Evolutionary conservation across 495 filamentous ascomycete species (phyloP), one percentile per base, ranked within the genome.

Genomic region (Tuber magnatum): DNA sequence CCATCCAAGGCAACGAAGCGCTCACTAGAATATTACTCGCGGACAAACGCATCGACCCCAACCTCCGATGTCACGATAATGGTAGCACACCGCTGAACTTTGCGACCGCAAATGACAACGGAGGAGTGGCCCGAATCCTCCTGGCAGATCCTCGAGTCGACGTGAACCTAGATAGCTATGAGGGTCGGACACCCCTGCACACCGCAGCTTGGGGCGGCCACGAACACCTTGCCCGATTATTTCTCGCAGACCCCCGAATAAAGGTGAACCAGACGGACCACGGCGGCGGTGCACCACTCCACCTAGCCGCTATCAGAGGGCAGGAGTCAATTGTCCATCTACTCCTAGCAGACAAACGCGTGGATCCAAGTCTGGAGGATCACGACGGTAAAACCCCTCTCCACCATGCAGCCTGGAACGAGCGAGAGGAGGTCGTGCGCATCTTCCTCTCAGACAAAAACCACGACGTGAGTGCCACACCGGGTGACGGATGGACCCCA

Each of bases 1-100:
- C 70, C 38, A 56, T 75, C 70, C 38, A 51, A 16, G 74, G 74
- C 9, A 75, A 75, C 14, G 38, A 38, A n/a, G 9, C 18, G 28
- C 41, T 68, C 39, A 38, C 74, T 38, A 38, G 70, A 48, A 35
- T 43, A 38, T 46, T 76, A 41, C 46, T 76, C 14, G 28, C 56
- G 4, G 56, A 65, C 56, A 65, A 65, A 35, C 56, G 56, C 12
- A 65, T 65, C 28, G 56, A 65, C 14, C 56, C 56, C 2, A 65
- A 65, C 28, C 56, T 18, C 56, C 56, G 14, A 35, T 28, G 56
- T 14, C 28, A 65, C 56, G 28, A 65, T 35, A 28, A 65, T n/a
- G 56, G 56, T 20, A 28, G 56, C 56, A 65, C 56, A 35, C 56
- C 28, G 28, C 28, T 65, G 28, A 65, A 65, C 28, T 65, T 65